Evolutionary conservation across 805 yeast species (phyloP).

Genomic region (Lipomyces sp.): DNA sequence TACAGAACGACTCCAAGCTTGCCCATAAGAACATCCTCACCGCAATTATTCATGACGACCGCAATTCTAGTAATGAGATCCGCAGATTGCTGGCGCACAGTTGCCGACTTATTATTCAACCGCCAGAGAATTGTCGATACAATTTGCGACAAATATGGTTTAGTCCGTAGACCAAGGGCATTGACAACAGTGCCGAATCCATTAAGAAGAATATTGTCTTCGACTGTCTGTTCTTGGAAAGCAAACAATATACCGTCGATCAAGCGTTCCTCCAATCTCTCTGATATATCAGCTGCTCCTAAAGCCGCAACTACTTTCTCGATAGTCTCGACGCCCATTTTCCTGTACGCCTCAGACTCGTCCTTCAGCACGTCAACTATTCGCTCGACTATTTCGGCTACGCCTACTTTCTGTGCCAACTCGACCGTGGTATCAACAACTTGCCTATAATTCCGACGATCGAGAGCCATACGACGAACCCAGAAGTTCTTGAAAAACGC

Average conservation of each 20-base stretch:
- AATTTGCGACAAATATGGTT: constrained; percentile 74
- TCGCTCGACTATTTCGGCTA: constrained; percentile 60
- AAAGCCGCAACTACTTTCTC: constrained; percentile 56
- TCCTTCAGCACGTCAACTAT: constrained; percentile 70
- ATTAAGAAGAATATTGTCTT: constrained; percentile 59
- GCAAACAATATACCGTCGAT: constrained; percentile 82
- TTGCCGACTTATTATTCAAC: constrained; percentile 70
- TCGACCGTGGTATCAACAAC: constrained; percentile 75
- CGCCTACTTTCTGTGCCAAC: constrained; percentile 71
- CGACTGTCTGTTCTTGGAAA: constrained; percentile 74
- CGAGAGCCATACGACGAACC: constrained; percentile 75
- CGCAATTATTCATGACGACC: constrained; percentile 67
- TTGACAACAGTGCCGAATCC: constrained; percentile 68
- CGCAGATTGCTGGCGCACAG: constrained; percentile 81
- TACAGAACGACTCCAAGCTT: constrained; percentile 77
- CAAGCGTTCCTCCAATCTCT: constrained; percentile 63
- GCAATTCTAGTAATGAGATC: constrained; percentile 72
- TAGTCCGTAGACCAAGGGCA: constrained; percentile 65
- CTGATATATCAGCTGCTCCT: constrained; percentile 66
- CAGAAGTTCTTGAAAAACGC: constrained; percentile 75
- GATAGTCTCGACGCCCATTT: constrained; percentile 76
- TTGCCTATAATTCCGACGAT: constrained; percentile 55
- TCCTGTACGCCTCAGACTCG: constrained; percentile 77
- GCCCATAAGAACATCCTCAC: constrained; percentile 63
- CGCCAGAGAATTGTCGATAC: constrained; percentile 74